Conservation (phyloP, 2,329 filamentous ascomycete species). For the Fusarium sp. region DNA sequence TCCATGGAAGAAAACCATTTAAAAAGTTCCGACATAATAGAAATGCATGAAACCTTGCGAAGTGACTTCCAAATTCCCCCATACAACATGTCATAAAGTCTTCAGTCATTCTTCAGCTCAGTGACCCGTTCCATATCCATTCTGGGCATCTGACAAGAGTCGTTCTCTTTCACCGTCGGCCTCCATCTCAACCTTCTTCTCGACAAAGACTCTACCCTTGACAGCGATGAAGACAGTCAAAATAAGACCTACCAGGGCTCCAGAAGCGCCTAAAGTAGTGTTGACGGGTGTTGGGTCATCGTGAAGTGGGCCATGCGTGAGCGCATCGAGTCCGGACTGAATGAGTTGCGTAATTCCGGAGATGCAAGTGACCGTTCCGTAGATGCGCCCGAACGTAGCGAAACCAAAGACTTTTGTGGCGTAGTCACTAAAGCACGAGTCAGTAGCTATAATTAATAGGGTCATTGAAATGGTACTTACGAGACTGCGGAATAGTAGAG, state of each 20-base stretch:
- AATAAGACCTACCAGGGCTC: not conserved
- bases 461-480: conserved; percentile 42
- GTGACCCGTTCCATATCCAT: conserved; percentile 8
- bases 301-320: conserved; percentile 57
- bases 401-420: conserved; percentile 84
- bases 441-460: fast-evolving
- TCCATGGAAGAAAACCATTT: no score
- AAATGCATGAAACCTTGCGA: fast-evolving
- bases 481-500: conserved; percentile 82
- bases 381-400: conserved; percentile 81
- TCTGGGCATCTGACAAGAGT: conserved; percentile 12
- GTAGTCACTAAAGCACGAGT: conserved; percentile 62
- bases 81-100: not conserved
- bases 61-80: fast-evolving
- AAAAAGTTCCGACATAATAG: no score
- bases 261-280: not conserved
- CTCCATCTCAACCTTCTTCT: conserved; percentile 24
- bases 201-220: conserved; percentile 19
- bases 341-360: conserved; percentile 77
- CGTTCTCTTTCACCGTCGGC: conserved; percentile 23
- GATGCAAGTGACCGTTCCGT: conserved; percentile 77
- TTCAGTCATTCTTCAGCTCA: not conserved
- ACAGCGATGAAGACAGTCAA: conserved; percentile 14
- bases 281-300: conserved; percentile 21
- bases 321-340: conserved; percentile 74